Conservation (phyloP, 2,329 filamentous ascomycete species). For the Clarireedia monteithiana region DNA sequence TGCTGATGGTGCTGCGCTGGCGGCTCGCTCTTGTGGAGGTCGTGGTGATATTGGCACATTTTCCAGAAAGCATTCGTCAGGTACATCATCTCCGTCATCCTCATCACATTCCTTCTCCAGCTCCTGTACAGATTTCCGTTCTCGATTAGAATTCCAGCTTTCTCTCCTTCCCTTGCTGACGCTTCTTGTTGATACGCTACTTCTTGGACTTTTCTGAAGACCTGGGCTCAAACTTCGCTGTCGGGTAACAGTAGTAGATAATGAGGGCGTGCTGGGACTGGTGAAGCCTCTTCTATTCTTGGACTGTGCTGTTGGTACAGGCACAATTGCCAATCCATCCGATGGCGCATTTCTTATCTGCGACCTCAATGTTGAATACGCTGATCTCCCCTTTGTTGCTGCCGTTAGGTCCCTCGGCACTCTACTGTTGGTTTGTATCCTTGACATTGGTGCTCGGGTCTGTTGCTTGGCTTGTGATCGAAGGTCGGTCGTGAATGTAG, state of each 20-base stretch:
- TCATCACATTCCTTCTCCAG: constrained; percentile 70
- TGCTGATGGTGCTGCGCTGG: constrained; percentile 45
- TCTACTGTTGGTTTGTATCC: constrained; percentile 17
- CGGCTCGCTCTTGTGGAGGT: constrained; percentile 46
- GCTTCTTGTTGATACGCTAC: constrained; percentile 20
- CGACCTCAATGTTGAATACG: constrained; percentile 20
- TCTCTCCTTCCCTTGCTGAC: constrained; percentile 16
- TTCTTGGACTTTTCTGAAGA: constrained; percentile 12
- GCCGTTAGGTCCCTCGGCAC: constrained; percentile 26
- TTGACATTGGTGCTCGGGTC: constrained; percentile 20
- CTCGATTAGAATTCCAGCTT: constrained; percentile 62
- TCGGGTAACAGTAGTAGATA: constrained; percentile 20
- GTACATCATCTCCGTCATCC: constrained; percentile 70
- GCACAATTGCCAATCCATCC: constrained; percentile 26
- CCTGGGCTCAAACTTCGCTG: constrained; percentile 27
- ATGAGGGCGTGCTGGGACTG: constrained; percentile 19
- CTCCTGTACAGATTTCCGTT: constrained; percentile 61
- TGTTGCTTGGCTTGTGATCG: constrained; percentile 18
- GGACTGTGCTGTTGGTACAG: constrained; percentile 16
- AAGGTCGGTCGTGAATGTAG: constrained; percentile 20
- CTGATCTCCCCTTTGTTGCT: constrained; percentile 14
- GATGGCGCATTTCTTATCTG: constrained; percentile 21
- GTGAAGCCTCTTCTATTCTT: constrained; percentile 18
- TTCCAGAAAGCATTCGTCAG: constrained; percentile 70
- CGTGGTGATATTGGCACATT: constrained; percentile 79